Base-by-base conservation (phyloP, 176 grass and related monocot species). In the Bromus sterilis region DNA sequence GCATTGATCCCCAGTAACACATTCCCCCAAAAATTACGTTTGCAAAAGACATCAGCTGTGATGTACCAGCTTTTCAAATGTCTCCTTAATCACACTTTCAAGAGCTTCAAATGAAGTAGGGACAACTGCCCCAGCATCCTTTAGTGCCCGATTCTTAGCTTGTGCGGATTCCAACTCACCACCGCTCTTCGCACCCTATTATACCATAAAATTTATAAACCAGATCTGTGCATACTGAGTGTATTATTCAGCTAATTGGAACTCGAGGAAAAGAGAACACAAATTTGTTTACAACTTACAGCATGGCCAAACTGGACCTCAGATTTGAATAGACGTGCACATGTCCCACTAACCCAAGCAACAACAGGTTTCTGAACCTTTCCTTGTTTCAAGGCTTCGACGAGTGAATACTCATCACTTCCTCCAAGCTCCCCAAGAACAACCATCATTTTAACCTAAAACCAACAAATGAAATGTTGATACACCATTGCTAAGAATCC, bases 281-380 rank as follows among this genome's bases (percentile, higher is more conserved):
- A 12, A 36, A 33, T 64, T 40, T 48, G 39, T 69, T 77, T 25
- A 75, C 21, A 63, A 91, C 96, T 95, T 84, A 99, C 96, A 77
- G 96, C 96, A 80, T 99, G 93, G 31, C 96, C 96, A 83, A 98
- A 99, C 83, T 99, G 96, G 56, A 99, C 96, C 93, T 99, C 93
- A 24, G 96, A 99, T 78, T 99, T 99, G 85, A 99, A 99, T 59
- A 99, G 61, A 18, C 85, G 82, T 42, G 96, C 96, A 14, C 96
- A 99, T 69, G 96, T 95, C 76, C 96, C 96, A 53, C 93, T 99
- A 87, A 99, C 96, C 96, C 96, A 99, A 60, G 96, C 96, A 75
- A 99, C 93, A 53, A 99, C 91, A 69, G 93, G 96, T 91, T 99
- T 99, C 71, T 99, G 87, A 66, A 99, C 96, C 79, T 91, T 95